phyloP scores from a whole-genome alignment of 2,329 filamentous ascomycete genomes.

The Proliferodiscus dingleyae region DNA sequence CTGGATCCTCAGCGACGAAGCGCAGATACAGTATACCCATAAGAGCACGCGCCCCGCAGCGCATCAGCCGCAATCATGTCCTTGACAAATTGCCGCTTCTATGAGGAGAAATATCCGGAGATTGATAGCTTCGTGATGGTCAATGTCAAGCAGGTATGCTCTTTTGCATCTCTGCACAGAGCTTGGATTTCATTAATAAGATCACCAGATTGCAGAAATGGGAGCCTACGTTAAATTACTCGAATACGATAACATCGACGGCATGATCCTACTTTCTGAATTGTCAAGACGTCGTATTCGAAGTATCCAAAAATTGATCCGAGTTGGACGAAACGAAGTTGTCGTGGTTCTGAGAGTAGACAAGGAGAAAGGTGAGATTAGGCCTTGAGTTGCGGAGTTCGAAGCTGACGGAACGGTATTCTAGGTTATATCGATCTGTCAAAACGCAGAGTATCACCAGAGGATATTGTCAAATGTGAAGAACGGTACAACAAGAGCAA shows the following conservation, averaged over 20 bases:
- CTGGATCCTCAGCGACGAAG: constrained; percentile 11
- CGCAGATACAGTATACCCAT: constrained; percentile 11
- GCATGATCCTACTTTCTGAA: constrained; percentile 98
- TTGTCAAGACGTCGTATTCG: constrained; percentile 96
- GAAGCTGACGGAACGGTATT: constrained; percentile 7
- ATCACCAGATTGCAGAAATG: constrained; percentile 91
- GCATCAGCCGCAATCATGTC: constrained; percentile 66
- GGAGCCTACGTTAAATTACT: constrained; percentile 99
- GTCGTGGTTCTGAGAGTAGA: constrained; percentile 98
- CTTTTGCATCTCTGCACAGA: background rate
- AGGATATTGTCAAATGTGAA: constrained; percentile 97
- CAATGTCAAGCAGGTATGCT: constrained; percentile 89
- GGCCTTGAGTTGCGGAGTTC: constrained; percentile 5
- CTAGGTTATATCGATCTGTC: constrained; percentile 94
- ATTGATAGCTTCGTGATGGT: constrained; percentile 99
- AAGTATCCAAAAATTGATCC: constrained; percentile 98
- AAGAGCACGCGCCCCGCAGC: constrained; percentile 17
- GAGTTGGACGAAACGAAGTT: constrained; percentile 96
- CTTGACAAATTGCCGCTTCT: constrained; percentile 94
- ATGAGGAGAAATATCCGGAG: constrained; percentile 96
- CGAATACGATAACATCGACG: constrained; percentile 99
- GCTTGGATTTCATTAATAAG: background rate
- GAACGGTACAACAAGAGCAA: constrained; percentile 99
- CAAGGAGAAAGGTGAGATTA: constrained; percentile 82
- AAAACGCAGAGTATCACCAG: constrained; percentile 94